phyloP scores from a whole-genome alignment of 2,329 filamentous ascomycete genomes.

The Ophiocordyceps camponoti-rufipedis region DNA sequence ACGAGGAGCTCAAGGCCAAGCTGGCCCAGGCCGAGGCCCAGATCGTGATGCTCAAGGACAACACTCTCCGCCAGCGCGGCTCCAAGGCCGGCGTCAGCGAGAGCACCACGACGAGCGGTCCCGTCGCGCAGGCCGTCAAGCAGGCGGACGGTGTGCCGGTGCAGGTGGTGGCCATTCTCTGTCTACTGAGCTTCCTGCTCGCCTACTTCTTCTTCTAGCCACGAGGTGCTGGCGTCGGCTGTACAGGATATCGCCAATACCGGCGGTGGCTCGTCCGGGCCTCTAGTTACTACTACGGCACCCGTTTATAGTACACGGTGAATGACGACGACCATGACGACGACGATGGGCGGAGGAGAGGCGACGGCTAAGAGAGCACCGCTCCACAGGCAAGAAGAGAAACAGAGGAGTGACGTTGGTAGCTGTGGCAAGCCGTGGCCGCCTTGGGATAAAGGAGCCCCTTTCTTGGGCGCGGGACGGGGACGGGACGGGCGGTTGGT shows the following conservation, averaged over 20 bases:
- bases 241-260: too few relatives aligned
- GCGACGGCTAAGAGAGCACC: background rate
- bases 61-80: slow-evolving; percentile 67
- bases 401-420: background rate
- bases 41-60: slow-evolving; percentile 52
- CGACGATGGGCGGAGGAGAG: background rate
- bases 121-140: slow-evolving; percentile 34
- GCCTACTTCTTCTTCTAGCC: slow-evolving; percentile 89
- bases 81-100: slow-evolving; percentile 30
- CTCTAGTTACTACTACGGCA: too few relatives aligned
- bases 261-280: background rate
- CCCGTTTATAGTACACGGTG: background rate
- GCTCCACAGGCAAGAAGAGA: background rate
- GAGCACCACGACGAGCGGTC: slow-evolving; percentile 28
- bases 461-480: background rate
- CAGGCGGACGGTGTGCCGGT: slow-evolving; percentile 64
- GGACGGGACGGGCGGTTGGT: background rate
- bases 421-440: too few relatives aligned
- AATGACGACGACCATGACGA: background rate
- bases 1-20: slow-evolving; percentile 51
- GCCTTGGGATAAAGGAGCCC: background rate
- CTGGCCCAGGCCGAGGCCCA: slow-evolving; percentile 58
- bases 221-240: background rate
- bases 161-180: slow-evolving; percentile 66
- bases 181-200: slow-evolving; percentile 77